These are phyloP conservation scores for Penicillium sp. DNA, from an alignment of 2,329 filamentous ascomycete species.

Conservation along the genomic window DNA sequence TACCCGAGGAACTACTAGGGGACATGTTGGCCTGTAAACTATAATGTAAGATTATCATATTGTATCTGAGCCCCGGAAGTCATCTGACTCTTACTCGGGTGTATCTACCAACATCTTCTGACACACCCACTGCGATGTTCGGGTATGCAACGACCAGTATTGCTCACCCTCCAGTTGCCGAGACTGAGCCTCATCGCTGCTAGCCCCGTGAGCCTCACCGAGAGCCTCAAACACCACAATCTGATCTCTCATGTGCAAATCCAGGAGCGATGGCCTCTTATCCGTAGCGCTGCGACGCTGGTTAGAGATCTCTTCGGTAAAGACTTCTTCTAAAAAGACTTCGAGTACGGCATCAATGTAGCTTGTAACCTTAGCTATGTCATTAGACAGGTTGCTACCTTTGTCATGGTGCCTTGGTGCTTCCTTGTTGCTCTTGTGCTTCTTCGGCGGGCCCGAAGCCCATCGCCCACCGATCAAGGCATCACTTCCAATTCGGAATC, in stretches of 20 bases:
- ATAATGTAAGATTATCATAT: not conserved
- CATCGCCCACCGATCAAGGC: conserved; percentile 44
- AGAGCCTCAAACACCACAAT: conserved; percentile 61
- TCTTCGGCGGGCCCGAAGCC: not conserved
- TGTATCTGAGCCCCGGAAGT: not conserved
- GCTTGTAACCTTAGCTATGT: not conserved
- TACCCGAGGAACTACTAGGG: not conserved
- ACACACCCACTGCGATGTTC: conserved; percentile 48
- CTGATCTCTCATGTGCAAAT: conserved; percentile 60
- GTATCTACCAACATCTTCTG: conserved; percentile 36
- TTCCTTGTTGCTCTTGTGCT: conserved; percentile 7
- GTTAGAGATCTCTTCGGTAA: conserved; percentile 49
- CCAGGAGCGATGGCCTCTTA: conserved; percentile 47
- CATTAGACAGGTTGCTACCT: not conserved
- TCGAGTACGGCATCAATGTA: conserved; percentile 45
- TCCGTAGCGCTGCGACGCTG: not conserved
- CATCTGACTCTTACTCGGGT: not conserved
- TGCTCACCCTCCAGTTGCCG: conserved; percentile 24
- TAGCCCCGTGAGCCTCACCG: conserved; percentile 33
- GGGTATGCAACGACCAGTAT: conserved; percentile 43
- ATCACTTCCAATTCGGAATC: conserved; percentile 54
- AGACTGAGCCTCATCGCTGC: conserved; percentile 11
- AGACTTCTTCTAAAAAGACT: conserved; percentile 42
- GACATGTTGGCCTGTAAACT: not conserved
- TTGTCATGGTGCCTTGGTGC: not conserved